Evolutionary conservation across 2,329 filamentous ascomycete genomes (phyloP), one percentile per base, ranked within the genome.

Genomic region (Hypoxylon sp.): DNA sequence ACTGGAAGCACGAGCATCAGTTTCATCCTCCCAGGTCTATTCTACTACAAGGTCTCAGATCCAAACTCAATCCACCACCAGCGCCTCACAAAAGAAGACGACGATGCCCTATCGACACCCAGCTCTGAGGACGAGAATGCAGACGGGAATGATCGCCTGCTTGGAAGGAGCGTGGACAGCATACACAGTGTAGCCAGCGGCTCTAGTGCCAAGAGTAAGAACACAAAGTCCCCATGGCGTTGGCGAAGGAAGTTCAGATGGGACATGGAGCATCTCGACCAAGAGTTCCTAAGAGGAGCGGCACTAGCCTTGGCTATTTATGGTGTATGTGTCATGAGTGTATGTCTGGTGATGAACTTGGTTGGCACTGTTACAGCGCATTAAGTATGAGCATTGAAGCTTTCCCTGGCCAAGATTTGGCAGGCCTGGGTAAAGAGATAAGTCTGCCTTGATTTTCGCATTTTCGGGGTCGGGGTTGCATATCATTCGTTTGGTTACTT

Each of bases 21-120:
- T 68, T 99, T 99, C 78, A 98, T 99, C 71, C 86, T 99, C 0
- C 96, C 96, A 0, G 96, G 96, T 0, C 82, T 99, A 3, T 99
- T 99, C 80, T 99, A 98, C 80, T 99, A 98, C 82, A 98, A 98
- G 81, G 98, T 99, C 66, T 97, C 93, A 11, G 90, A 93, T 23
- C 96, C 96, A 0, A 91, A 97, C 60, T 95, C 93, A 48, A 87
- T 90, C 28, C 89, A 95, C 69, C 94, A 98, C 74, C 95, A 97
- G 78, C 89, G 91, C 13, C 83, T 98, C 9, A 84, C 93, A 69
- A 98, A 98, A 79, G 94, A 96, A 75, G 93, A 98, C 72, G 96
- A 98, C 74, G 93, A 95, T 70, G 89, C 90, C n/a, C 84, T 87
- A 38, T 91, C 92, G 52, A 85, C 72, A 1, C 58, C 71, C 59